Evolutionary conservation across 352 stramenopile genomes (phyloP), one percentile per base, ranked within the genome.

Genomic region (Globisporangium parvum): DNA sequence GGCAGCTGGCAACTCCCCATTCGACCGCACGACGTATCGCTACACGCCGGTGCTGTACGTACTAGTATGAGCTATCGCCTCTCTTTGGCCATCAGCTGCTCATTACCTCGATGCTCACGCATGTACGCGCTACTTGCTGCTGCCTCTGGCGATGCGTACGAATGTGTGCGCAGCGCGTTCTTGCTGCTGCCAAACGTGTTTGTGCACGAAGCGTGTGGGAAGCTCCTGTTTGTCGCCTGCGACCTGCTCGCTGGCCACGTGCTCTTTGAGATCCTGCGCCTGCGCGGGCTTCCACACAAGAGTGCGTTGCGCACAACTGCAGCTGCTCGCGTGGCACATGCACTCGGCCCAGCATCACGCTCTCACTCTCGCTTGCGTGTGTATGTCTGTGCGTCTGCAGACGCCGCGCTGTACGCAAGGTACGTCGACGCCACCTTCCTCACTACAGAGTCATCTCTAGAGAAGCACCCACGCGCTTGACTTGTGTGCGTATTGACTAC

Each of bases 11-110:
- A 65, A 88, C 63, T 97, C 88, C 47, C 96, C 97, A 0, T 99
- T 98, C 63, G 83, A 96, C 52, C 87, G 97, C 59, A 96, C 96
- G 28, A 99, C 97, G 6, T 99, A 99, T 80, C 95, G 97, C 55
- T 99, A 99, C 75, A 98, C 97, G 14, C 97, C 97, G 2, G 80
- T 99, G 45, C 69, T 99, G 86, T 96, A 47, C 57, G 78, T 39
- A 6, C 12, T 6, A 0, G 12, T 5, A 17, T n/a, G n/a, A n/a
- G n/a, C n/a, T n/a, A 37, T 11, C 1, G 8, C 10, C 31, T 37
- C 31, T 37, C 31, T 37, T 37, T 37, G 31, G 31, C 6, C 10
- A 28, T 6, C 14, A 9, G 26, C 6, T 18, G 46, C 4, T 12
- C 10, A 6, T 5, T 20, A 2, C 4, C 11, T 20, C 15, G 5